phyloP scores from a whole-genome alignment of 1,139 yeast species.

The Blastobotrys malaysiensis region DNA sequence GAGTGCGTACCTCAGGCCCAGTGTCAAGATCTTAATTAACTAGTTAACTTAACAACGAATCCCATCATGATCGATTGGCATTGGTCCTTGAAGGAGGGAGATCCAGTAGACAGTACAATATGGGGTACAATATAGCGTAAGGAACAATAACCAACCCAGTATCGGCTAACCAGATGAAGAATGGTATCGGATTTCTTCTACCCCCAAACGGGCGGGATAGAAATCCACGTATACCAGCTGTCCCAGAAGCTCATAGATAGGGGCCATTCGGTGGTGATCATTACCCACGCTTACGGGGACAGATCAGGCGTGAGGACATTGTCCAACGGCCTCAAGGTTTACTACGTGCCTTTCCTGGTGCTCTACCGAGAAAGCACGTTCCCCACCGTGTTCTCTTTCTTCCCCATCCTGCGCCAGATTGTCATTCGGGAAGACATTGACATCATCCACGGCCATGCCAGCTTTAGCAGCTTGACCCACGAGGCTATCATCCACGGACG shows the following conservation, averaged over 20 bases:
- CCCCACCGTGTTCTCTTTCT: conserved; percentile 84
- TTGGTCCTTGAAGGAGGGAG: neutral
- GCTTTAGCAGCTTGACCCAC: conserved; percentile 78
- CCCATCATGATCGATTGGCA: neutral
- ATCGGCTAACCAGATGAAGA: conserved; percentile 11
- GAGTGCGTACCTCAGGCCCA: too few relatives aligned
- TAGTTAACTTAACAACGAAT: neutral
- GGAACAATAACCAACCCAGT: conserved; percentile 30
- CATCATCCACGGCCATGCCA: conserved; percentile 93
- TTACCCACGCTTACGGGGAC: conserved; percentile 83
- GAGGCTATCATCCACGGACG: conserved; percentile 88
- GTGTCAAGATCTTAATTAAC: too few relatives aligned
- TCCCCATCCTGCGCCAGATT: conserved; percentile 81
- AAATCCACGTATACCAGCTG: conserved; percentile 84
- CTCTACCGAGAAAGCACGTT: conserved; percentile 77
- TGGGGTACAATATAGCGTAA: conserved; percentile 40
- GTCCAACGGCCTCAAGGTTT: conserved; percentile 88
- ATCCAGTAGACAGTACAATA: conserved; percentile 10
- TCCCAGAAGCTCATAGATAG: conserved; percentile 70
- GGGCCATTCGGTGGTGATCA: conserved; percentile 88
- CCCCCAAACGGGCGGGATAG: conserved; percentile 98
- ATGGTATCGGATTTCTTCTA: conserved; percentile 97
- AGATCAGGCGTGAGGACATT: conserved; percentile 76
- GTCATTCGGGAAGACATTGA: conserved; percentile 79
- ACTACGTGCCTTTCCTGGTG: conserved; percentile 79